Conservation (phyloP, 1,284 basidiomycete species). For the Peniophora sp. region DNA sequence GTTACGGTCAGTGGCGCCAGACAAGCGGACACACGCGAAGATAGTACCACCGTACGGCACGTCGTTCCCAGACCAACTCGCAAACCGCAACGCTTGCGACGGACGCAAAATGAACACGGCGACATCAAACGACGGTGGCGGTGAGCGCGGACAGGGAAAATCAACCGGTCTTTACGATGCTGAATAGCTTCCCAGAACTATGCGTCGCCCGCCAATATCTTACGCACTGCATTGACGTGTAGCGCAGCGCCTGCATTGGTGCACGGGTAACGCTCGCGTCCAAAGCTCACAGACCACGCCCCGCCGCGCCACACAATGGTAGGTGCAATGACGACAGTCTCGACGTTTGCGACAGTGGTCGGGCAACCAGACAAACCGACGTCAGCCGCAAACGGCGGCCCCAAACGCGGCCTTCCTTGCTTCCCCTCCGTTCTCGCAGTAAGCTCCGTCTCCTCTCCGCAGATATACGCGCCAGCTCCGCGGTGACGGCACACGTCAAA, state of each 20-base stretch:
- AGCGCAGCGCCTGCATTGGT: too few relatives aligned
- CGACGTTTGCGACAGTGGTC: constrained; percentile 96
- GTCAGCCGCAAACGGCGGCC: constrained; percentile 99
- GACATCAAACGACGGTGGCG: not conserved
- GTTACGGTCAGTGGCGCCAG: too few relatives aligned
- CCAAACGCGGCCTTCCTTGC: constrained; percentile 95
- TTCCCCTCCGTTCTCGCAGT: constrained; percentile 97
- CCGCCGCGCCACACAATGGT: constrained; percentile 91
- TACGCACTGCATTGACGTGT: too few relatives aligned
- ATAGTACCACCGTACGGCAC: not conserved
- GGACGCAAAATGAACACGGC: not conserved
- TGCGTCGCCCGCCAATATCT: too few relatives aligned
- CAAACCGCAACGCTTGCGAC: not conserved
- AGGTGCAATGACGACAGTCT: constrained; percentile 95
- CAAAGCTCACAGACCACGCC: constrained; percentile 92
- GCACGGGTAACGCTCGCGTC: constrained; percentile 91
- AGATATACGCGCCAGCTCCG: constrained; percentile 97
- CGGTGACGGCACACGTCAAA: constrained; percentile 98
- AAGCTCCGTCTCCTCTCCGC: constrained; percentile 96
- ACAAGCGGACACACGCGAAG: not conserved
- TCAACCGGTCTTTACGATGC: not conserved
- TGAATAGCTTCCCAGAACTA: too few relatives aligned
- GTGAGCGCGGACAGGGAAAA: not conserved
- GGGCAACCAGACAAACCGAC: constrained; percentile 97
- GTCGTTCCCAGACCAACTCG: not conserved